Percentiles rank a stretch among this genome's conserved stretches.
phyloP scores from a whole-genome alignment of 768 basidiomycete species.

The Podaxis rugospora region DNA sequence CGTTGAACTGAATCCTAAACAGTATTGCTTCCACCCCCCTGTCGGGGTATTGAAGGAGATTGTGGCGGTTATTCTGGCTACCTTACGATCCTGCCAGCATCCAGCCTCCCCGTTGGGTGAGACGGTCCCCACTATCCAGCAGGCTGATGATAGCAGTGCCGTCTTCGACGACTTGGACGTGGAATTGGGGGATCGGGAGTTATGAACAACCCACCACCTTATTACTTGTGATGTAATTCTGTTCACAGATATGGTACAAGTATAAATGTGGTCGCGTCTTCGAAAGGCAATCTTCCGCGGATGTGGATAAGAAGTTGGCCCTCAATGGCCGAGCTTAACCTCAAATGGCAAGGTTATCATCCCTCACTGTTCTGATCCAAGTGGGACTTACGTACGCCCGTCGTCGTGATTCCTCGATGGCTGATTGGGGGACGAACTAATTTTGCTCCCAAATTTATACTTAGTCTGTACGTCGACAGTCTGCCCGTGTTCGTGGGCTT shows the following conservation, averaged over 20 bases:
- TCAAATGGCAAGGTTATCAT: neutral
- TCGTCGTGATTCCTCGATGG: neutral
- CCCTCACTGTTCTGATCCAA: neutral
- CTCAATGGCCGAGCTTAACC: neutral
- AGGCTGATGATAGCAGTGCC: neutral
- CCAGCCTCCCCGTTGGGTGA: neutral
- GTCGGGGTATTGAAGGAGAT: neutral
- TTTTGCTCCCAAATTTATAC: neutral
- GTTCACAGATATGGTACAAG: no score
- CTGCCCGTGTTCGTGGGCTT: neutral
- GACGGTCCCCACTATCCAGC: neutral
- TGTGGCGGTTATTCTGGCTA: neutral
- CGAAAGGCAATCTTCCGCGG: neutral
- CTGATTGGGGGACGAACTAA: neutral
- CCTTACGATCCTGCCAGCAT: neutral
- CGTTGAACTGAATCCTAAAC: neutral
- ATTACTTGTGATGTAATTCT: neutral
- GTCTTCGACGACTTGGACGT: neutral
- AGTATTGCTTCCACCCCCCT: neutral
- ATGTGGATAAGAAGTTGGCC: neutral
- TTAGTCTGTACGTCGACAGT: neutral
- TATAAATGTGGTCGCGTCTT: neutral
- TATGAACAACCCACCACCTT: neutral
- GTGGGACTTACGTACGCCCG: neutral
- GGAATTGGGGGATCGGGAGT: neutral